phyloP scores from a whole-genome alignment of 169 alveolate genomes.

The Besnoitia besnoiti region DNA sequence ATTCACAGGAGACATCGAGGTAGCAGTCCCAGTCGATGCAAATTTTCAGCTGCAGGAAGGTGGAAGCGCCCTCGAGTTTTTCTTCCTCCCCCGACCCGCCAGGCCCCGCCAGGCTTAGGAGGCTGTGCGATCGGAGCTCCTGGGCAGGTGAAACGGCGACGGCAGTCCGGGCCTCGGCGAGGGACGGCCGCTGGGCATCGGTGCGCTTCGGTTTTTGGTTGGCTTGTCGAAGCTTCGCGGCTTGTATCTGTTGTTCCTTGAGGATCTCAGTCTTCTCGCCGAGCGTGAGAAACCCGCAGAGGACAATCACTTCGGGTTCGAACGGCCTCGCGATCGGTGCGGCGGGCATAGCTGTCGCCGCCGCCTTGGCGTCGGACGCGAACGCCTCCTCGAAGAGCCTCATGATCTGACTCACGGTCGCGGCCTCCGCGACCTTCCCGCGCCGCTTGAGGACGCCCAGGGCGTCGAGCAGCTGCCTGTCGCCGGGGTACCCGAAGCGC shows the following conservation, averaged over 20 bases:
- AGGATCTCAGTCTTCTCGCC: slow-evolving; percentile 15
- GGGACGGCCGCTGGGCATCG: not conserved
- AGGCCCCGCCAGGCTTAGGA: no score
- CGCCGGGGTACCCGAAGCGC: slow-evolving; percentile 31
- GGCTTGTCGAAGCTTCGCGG: not conserved
- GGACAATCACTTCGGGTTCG: not conserved
- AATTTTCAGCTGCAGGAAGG: slow-evolving; percentile 3
- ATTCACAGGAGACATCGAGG: not conserved
- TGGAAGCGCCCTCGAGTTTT: not conserved
- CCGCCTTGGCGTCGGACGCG: slow-evolving; percentile 6
- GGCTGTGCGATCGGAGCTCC: no score
- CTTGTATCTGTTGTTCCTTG: not conserved
- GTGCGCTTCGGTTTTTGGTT: not conserved
- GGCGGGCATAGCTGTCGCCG: not conserved
- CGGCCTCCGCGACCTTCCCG: slow-evolving; percentile 30
- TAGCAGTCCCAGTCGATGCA: slow-evolving; percentile 38
- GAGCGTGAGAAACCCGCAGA: not conserved
- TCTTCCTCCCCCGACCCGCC: no score
- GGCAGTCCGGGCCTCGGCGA: no score
- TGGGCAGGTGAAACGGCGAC: no score
- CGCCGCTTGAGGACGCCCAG: slow-evolving; percentile 12
- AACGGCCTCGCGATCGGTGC: not conserved
- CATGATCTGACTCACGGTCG: not conserved
- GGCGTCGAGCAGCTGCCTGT: slow-evolving; percentile 18
- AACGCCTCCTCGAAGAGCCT: not conserved